These are phyloP conservation scores for Pythium angustatum DNA, from an alignment of 352 stramenopile genomes.

Conservation along the genomic window DNA sequence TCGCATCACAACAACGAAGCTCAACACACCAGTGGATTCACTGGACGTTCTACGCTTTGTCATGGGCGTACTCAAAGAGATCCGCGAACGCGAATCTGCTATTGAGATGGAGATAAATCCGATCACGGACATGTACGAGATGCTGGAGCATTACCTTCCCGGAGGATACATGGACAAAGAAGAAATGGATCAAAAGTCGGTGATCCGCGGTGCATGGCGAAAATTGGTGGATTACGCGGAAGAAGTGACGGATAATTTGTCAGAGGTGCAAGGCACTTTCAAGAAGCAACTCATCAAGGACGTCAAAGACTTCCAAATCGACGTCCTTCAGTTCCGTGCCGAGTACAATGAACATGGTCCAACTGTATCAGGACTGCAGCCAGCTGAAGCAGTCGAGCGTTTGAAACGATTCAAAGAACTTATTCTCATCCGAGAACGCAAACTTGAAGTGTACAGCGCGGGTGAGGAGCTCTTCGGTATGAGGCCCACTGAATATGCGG, in stretches of 20 bases:
- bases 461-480: conserved; percentile 98
- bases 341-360: conserved; percentile 94
- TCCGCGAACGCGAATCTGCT: conserved; percentile 94
- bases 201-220: conserved; percentile 96
- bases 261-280: conserved; percentile 94
- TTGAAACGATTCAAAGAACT: conserved; percentile 98
- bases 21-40: conserved; percentile 94
- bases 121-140: conserved; percentile 98
- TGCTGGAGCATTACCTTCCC: conserved; percentile 95
- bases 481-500: conserved; percentile 94
- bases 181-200: conserved; percentile 99
- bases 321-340: conserved; percentile 61
- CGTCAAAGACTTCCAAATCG: conserved; percentile 91
- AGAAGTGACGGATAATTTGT: conserved; percentile 93
- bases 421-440: conserved; percentile 96
- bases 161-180: conserved; percentile 98
- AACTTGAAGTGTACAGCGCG: conserved; percentile 95
- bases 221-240: conserved; percentile 96
- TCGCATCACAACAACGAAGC: conserved; percentile 90
- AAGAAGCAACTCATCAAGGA: conserved; percentile 97
- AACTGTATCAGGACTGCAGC: conserved; percentile 96
- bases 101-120: conserved; percentile 99
- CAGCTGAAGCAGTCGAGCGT: conserved; percentile 95
- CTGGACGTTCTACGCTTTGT: conserved; percentile 97
- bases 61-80: conserved; percentile 97